These are phyloP conservation scores for Amanita rubescens DNA, from an alignment of 768 basidiomycete genomes.

Conservation along the genomic window DNA sequence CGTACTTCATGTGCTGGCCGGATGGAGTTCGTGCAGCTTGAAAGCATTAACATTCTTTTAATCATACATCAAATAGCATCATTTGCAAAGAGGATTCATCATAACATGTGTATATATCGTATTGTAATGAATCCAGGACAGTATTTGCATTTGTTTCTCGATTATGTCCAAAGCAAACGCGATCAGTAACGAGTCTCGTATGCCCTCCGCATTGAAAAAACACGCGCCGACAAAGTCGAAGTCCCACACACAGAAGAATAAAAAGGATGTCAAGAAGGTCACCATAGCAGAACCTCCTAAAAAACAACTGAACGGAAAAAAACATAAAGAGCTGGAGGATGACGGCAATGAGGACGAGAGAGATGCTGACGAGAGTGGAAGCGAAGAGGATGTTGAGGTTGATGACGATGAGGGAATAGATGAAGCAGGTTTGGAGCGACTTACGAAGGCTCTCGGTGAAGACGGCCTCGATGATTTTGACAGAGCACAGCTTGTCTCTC, in stretches of 20 bases:
- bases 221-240: not conserved
- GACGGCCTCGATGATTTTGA: conserved; percentile 63
- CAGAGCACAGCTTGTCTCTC: conserved; percentile 42
- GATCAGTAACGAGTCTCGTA: not conserved
- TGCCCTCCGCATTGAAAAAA: not conserved
- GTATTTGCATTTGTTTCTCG: conserved; percentile 1
- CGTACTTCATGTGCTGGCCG: not conserved
- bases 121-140: not conserved
- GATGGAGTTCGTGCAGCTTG: no score
- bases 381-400: conserved; percentile 14
- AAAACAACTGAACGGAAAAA: conserved; percentile 8
- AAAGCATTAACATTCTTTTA: no score
- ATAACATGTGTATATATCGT: no score
- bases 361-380: conserved; percentile 15
- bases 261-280: not conserved
- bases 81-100: no score
- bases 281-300: not conserved
- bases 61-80: no score
- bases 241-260: not conserved
- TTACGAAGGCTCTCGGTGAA: conserved; percentile 53
- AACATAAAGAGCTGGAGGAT: conserved; percentile 5
- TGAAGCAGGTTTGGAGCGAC: conserved; percentile 48
- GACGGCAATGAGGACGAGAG: conserved; percentile 13
- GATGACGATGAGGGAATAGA: conserved; percentile 43
- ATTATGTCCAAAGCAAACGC: not conserved